These are phyloP conservation scores for Solanum raphanifolium DNA, from an alignment of 257 asterid species.

Conservation along the genomic window DNA sequence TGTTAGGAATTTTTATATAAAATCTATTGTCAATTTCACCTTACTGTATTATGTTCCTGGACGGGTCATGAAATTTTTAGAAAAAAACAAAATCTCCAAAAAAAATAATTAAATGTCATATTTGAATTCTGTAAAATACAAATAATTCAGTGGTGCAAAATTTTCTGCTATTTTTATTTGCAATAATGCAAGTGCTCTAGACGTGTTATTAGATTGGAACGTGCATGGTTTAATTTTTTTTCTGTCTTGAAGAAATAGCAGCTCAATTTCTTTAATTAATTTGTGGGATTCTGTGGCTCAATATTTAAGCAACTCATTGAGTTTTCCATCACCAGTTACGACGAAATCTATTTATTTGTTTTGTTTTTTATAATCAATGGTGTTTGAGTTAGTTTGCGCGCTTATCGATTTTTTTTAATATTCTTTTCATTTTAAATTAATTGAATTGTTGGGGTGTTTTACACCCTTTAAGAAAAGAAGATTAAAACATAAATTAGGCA, in stretches of 20 bases:
- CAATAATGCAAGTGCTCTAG: neutral
- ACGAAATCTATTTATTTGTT: neutral
- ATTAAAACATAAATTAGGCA: too few relatives aligned
- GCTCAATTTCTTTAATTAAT: neutral
- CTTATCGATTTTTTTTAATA: too few relatives aligned
- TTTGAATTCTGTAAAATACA: neutral
- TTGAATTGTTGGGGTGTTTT: too few relatives aligned
- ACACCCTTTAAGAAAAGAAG: too few relatives aligned
- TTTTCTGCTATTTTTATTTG: neutral
- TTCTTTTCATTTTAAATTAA: too few relatives aligned
- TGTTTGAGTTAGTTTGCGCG: neutral
- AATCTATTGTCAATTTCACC: neutral
- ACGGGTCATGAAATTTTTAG: neutral
- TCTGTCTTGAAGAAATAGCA: neutral
- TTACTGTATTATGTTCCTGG: neutral
- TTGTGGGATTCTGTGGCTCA: neutral
- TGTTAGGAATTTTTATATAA: neutral
- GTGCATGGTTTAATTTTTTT: neutral
- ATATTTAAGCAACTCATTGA: neutral
- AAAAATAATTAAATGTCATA: neutral
- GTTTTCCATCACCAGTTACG: neutral
- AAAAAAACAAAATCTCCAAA: neutral
- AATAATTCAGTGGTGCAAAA: neutral
- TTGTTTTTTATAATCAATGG: neutral
- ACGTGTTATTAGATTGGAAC: neutral